Percentiles rank a stretch among this genome's conserved stretches.
phyloP scores from a whole-genome alignment of 169 alveolate species.

The Plasmodium coatneyi region DNA sequence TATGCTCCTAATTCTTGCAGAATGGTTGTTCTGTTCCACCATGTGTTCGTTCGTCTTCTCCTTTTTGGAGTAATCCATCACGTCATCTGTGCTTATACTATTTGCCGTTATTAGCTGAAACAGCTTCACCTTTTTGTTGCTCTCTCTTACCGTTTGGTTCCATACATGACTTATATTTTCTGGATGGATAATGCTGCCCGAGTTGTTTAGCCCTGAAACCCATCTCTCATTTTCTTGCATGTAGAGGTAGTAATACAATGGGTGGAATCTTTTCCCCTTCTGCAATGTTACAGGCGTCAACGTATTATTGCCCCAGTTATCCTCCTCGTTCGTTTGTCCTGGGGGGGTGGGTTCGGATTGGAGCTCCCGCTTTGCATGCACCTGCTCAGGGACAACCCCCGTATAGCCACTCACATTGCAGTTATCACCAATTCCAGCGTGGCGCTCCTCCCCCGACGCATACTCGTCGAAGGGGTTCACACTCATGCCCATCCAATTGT shows the following conservation, averaged over 20 bases:
- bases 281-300: neutral
- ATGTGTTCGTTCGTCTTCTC: neutral
- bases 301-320: neutral
- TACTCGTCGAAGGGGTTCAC: conserved; percentile 68
- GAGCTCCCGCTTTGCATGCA: neutral
- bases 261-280: conserved; percentile 12
- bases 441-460: neutral
- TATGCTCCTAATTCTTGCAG: conserved; percentile 17
- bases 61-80: conserved; percentile 7
- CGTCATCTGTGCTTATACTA: conserved; percentile 25
- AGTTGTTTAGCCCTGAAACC: conserved; percentile 61
- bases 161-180: conserved; percentile 62
- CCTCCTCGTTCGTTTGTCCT: neutral
- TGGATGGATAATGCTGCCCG: conserved; percentile 45
- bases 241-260: conserved; percentile 49
- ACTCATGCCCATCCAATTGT: conserved; percentile 77
- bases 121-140: conserved; percentile 52
- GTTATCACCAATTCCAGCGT: neutral
- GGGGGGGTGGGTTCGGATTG: neutral
- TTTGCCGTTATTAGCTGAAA: conserved; percentile 61
- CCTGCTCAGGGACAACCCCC: neutral
- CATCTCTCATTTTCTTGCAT: conserved; percentile 67
- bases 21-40: neutral
- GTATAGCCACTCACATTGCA: neutral
- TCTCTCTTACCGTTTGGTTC: conserved; percentile 68